These are phyloP conservation scores for Aspergillus pseudoviridinutans DNA, from an alignment of 2,329 filamentous ascomycete species.

Conservation along the genomic window DNA sequence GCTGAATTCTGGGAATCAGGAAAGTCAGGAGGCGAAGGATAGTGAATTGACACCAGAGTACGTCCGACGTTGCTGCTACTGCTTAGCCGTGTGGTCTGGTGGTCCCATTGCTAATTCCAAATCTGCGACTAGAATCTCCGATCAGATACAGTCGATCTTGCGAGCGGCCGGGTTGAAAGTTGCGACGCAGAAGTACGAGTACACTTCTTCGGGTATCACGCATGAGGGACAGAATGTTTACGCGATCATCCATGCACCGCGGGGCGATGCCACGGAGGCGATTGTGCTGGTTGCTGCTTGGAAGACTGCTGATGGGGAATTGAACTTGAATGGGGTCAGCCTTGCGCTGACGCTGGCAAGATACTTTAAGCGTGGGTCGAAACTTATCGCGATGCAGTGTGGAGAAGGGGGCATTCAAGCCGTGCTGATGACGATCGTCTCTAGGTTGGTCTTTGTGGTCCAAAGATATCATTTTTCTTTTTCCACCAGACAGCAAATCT, in stretches of 20 bases:
- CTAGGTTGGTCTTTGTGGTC: slow-evolving; percentile 94
- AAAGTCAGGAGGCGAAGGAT: slow-evolving; percentile 6
- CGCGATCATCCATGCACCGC: slow-evolving; percentile 84
- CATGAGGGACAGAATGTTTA: slow-evolving; percentile 87
- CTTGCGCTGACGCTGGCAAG: slow-evolving; percentile 81
- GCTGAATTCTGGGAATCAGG: slow-evolving; percentile 19
- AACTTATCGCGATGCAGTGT: not conserved
- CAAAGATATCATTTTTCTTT: slow-evolving; percentile 92
- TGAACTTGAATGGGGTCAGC: slow-evolving; percentile 84
- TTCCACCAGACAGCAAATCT: slow-evolving; percentile 82
- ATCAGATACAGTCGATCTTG: slow-evolving; percentile 71
- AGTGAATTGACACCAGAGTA: slow-evolving; percentile 27
- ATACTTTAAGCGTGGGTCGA: slow-evolving; percentile 76
- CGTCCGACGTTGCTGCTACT: slow-evolving; percentile 7
- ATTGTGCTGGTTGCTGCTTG: slow-evolving; percentile 89
- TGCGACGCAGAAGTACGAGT: slow-evolving; percentile 82
- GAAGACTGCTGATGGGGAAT: slow-evolving; percentile 71
- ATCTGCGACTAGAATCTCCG: slow-evolving; percentile 49
- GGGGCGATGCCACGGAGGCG: slow-evolving; percentile 94
- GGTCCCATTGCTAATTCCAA: slow-evolving; percentile 14
- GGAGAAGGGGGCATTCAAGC: not conserved
- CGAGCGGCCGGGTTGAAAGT: slow-evolving; percentile 78
- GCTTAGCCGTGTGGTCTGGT: not conserved
- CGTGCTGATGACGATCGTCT: slow-evolving; percentile 12
- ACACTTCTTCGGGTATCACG: slow-evolving; percentile 69